A percentile compares a stretch with the other conserved stretches of the same genome.
Conservation (phyloP, 371 early-diverging fungal genomes). For the Hamiltosporidium tvaerminnensis region DNA sequence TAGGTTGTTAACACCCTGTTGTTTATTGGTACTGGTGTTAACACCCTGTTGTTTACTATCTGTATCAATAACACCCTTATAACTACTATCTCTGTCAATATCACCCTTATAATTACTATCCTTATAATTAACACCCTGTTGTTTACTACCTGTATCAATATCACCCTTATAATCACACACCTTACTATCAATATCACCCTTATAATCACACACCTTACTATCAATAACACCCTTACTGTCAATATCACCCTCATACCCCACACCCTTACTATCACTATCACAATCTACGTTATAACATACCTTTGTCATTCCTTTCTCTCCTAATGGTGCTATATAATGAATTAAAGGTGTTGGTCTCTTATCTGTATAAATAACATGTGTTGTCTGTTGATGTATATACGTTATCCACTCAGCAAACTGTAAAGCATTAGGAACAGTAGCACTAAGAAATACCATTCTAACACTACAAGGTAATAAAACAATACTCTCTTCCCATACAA, state of each 20-base stretch:
- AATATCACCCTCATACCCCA: constrained; percentile 10
- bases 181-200: too few species aligned
- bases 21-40: too few species aligned
- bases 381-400: constrained; percentile 76
- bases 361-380: constrained; percentile 96
- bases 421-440: constrained; percentile 97
- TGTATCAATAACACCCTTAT: too few species aligned
- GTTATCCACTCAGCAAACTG: constrained; percentile 99
- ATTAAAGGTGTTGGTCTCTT: constrained; percentile 93
- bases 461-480: constrained; percentile 74
- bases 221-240: background rate
- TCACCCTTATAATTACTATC: too few species aligned
- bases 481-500: constrained; percentile 99
- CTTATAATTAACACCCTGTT: too few species aligned
- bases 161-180: background rate
- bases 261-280: too few species aligned
- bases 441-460: constrained; percentile 85
- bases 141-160: background rate
- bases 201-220: too few species aligned
- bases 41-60: too few species aligned
- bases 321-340: constrained; percentile 55
- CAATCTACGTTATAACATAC: too few species aligned
- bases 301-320: constrained; percentile 9
- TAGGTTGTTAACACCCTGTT: too few species aligned
- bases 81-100: too few species aligned